Evolutionary conservation across 2,329 filamentous ascomycete genomes (phyloP), one percentile per base, ranked within the genome.

Genomic region (Coniella vitis): DNA sequence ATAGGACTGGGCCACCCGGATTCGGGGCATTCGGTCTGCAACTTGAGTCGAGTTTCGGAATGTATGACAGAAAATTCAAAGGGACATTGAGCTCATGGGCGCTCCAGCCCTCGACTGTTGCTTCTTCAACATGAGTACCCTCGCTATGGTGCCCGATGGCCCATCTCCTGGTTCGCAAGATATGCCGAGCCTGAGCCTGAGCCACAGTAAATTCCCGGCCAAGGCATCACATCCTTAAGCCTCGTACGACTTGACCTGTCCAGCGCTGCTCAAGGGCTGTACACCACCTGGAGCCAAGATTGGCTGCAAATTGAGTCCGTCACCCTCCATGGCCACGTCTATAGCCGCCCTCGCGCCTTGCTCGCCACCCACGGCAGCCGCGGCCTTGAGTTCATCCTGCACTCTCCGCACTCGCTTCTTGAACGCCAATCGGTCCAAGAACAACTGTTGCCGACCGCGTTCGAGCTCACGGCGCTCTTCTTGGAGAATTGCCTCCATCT

Each of bases 381-480:
- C 78, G n/a, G 69, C 69, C 64, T 75, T 77, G n/a, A 95, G 73
- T 0, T 77, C 76, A 39, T 89, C 84, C 67, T 96, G 88, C 0
- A 90, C 85, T 54, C 90, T 86, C 47, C 83, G 80, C 21, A 96
- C 86, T 46, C 90, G 81, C 67, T 86, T 86, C 72, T 93, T 90
- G 72, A 97, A 95, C 2, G 86, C 80, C 44, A 98, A 74, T 20
- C 93, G 82, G 65, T 98, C 93, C 34, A 97, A 73, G 74, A 97
- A 95, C 16, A 98, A 78, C 65, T 96, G 87, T 65, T 97, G 90
- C 25, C 91, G 83, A 36, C 87, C 88, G 49, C 90, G 82, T 68
- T 98, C 93, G 19, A 98, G 76, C 67, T 98, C 93, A 52, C 90
- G 81, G 52, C 91, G 84, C 71, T 98, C 93, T 5, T 90, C 89